These are phyloP conservation scores for Rhazya stricta DNA, from an alignment of 257 asterid species.

Conservation along the genomic window DNA sequence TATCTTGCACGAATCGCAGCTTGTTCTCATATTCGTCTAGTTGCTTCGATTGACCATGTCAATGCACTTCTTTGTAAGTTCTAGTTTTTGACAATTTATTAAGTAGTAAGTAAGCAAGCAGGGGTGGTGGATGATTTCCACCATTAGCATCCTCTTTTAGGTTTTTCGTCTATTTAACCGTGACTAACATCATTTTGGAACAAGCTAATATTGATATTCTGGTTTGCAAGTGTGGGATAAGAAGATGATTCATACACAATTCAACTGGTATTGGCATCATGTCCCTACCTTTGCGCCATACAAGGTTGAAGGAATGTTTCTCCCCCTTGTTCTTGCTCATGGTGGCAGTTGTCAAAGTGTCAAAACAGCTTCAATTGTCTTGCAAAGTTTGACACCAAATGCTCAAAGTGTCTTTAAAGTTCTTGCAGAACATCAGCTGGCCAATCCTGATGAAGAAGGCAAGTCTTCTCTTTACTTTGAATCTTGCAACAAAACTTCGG, in stretches of 20 bases:
- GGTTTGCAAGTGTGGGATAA: slow-evolving; percentile 77
- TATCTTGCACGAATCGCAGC: slow-evolving; percentile 76
- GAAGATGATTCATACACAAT: slow-evolving; percentile 95
- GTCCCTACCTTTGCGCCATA: slow-evolving; percentile 89
- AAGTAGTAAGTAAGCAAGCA: not conserved
- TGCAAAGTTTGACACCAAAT: slow-evolving; percentile 90
- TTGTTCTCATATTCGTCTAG: slow-evolving; percentile 71
- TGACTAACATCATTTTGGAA: not conserved
- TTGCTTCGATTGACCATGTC: slow-evolving; percentile 88
- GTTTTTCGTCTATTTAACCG: not conserved
- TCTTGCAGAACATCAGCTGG: slow-evolving; percentile 72
- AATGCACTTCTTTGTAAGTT: slow-evolving; percentile 84
- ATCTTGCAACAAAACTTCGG: slow-evolving; percentile 11
- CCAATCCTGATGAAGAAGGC: slow-evolving; percentile 85
- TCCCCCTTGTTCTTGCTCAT: slow-evolving; percentile 78
- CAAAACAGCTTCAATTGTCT: slow-evolving; percentile 84
- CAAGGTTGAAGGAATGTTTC: slow-evolving; percentile 76
- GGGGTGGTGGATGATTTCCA: not conserved
- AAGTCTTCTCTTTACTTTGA: slow-evolving; percentile 27
- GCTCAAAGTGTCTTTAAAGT: slow-evolving; percentile 84
- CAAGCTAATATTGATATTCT: not conserved
- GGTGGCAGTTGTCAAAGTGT: slow-evolving; percentile 66
- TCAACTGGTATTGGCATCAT: slow-evolving; percentile 96
- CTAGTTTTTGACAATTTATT: slow-evolving; percentile 3
- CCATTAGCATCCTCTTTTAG: not conserved